Evolutionary conservation across 139 green algal species (phyloP).

Genomic region (Chlamydomonas schloesseri): DNA sequence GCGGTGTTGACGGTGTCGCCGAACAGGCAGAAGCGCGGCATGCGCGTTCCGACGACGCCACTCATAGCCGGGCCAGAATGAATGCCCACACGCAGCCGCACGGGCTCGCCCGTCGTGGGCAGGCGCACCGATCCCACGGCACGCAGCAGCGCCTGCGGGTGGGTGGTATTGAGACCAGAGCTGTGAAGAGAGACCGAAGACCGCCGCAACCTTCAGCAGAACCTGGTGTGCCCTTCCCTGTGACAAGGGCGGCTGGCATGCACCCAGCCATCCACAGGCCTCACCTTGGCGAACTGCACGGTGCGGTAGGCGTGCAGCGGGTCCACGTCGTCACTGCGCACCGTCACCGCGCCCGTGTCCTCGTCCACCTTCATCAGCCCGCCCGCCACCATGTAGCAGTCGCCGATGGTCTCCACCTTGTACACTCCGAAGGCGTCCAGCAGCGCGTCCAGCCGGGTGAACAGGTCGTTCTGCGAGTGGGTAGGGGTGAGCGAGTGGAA

Average conservation of each 20-base stretch:
- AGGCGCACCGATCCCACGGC: neutral
- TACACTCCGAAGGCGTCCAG: constrained; percentile 24
- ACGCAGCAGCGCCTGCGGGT: constrained; percentile 1
- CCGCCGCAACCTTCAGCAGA: too few species aligned
- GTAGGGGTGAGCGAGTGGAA: neutral
- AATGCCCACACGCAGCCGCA: constrained; percentile 36
- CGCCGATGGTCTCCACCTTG: constrained; percentile 45
- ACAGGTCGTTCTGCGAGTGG: constrained; percentile 21
- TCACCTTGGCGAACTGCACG: constrained; percentile 34
- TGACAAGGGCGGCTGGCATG: too few species aligned
- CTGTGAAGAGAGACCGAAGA: neutral
- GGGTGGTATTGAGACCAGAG: neutral
- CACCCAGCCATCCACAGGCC: neutral
- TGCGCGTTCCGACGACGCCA: neutral
- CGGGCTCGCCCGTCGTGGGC: constrained; percentile 32
- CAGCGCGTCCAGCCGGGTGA: constrained; percentile 21
- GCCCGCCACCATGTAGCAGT: constrained; percentile 34
- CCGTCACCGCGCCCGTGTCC: constrained; percentile 22
- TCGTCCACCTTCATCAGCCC: constrained; percentile 37
- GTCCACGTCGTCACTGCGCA: neutral
- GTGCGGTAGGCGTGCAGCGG: constrained; percentile 13
- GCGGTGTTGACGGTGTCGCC: constrained; percentile 22
- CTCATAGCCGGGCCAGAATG: constrained; percentile 10
- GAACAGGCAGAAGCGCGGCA: neutral
- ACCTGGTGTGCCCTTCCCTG: too few species aligned